Base-by-base conservation (phyloP, 78 protist species). In the Protostelium mycophagum region DNA sequence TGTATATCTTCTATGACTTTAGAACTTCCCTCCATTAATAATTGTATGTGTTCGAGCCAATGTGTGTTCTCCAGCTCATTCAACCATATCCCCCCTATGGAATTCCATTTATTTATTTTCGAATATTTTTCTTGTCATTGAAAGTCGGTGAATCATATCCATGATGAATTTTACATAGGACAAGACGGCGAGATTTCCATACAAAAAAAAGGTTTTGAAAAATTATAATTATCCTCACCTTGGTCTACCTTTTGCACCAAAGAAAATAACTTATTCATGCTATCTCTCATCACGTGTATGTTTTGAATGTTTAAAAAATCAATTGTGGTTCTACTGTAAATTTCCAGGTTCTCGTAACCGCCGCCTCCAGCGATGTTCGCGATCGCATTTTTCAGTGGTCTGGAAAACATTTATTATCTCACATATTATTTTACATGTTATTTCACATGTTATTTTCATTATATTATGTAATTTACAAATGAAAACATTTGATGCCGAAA, bases 201-300 rank as follows among this genome's bases (percentile, higher is more conserved):
- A n/a, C n/a, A n/a, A n/a, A n/a, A n/a, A n/a, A n/a, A n/a, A n/a
- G n/a, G n/a, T n/a, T n/a, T n/a, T n/a, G n/a, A n/a, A n/a, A n/a
- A n/a, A n/a, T n/a, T n/a, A n/a, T n/a, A n/a, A n/a, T n/a, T 5
- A 51, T 51, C 16, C 73, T 51, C 73, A 51, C 73, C 73, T 16
- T 88, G 87, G 29, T 87, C 84, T 0, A 87, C 35, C 34, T 84
- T 29, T 31, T 92, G 91, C 31, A 87, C 31, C 37, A 92, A 38
- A 34, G 10, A 34, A 28, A 87, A 91, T 36, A 95, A 31, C 37
- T 88, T 86, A 28, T 88, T 73, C 35, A 92, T 31, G 9, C 93
- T 35, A n/a, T 89, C 95, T 28, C 97, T 87, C 96, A 97, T 94
- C 9, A 91, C 97, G 39, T 97, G 99, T 38, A 97, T 97, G 84